Conservation (phyloP, 345 rosid genomes). For the Syzygium oleosum region DNA sequence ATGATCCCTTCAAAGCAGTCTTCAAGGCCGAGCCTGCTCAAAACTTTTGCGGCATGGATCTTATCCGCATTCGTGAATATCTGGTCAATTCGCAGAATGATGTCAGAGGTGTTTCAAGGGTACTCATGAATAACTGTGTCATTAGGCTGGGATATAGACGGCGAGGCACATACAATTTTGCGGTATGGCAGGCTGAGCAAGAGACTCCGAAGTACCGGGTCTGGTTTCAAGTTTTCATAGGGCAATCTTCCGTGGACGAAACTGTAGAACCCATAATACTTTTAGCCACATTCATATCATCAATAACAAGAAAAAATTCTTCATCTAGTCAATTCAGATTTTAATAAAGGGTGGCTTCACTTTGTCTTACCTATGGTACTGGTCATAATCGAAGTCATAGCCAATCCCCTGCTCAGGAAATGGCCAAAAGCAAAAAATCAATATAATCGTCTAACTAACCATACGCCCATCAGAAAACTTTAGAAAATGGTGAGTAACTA, state of each 20-base stretch:
- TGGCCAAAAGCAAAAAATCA: neutral
- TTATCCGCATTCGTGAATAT: constrained; percentile 56
- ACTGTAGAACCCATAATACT: constrained; percentile 5
- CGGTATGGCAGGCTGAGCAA: constrained; percentile 53
- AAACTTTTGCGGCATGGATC: constrained; percentile 39
- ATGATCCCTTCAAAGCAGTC: constrained; percentile 56
- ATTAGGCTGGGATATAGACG: neutral
- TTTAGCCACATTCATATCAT: neutral
- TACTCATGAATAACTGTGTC: neutral
- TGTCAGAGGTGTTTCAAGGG: neutral
- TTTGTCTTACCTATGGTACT: constrained; percentile 51
- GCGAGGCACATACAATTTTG: constrained; percentile 47
- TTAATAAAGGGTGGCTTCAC: neutral
- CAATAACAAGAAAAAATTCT: neutral
- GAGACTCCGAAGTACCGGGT: constrained; percentile 64
- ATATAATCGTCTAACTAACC: neutral
- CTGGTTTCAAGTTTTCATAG: constrained; percentile 70
- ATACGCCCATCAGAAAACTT: neutral
- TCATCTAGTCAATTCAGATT: neutral
- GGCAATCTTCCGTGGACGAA: constrained; percentile 82
- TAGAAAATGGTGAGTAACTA: neutral
- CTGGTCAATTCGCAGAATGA: constrained; percentile 3
- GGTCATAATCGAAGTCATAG: constrained; percentile 66
- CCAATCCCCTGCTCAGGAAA: constrained; percentile 60
- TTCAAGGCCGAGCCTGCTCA: constrained; percentile 47